A percentile compares a stretch with the other conserved stretches of the same genome.
Evolutionary conservation across 2,329 filamentous ascomycete species (phyloP).

Genomic region (Amphichorda felina): DNA sequence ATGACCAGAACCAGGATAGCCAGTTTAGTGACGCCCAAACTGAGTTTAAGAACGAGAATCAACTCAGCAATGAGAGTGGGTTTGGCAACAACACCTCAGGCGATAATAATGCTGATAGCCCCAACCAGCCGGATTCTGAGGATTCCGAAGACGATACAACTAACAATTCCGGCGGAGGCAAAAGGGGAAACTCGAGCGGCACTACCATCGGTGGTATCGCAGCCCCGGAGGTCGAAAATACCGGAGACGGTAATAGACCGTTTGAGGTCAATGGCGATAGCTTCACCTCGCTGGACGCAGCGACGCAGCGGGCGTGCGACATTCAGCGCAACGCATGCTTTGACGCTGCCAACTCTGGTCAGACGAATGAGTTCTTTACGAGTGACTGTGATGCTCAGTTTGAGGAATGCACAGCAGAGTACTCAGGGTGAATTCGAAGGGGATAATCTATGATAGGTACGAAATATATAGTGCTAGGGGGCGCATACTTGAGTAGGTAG

Average conservation of each 20-base stretch:
- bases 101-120: conserved; percentile 1
- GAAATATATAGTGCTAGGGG: too few relatives aligned
- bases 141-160: conserved; percentile 3
- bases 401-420: conserved; percentile 23
- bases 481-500: too few relatives aligned
- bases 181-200: conserved; percentile 14
- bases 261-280: conserved; percentile 44
- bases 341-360: conserved; percentile 40
- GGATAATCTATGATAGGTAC: too few relatives aligned
- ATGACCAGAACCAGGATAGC: too few relatives aligned
- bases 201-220: conserved; percentile 36
- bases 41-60: too few relatives aligned
- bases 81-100: conserved; percentile 3
- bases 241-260: conserved; percentile 34
- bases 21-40: too few relatives aligned
- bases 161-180: conserved; percentile 4
- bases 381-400: conserved; percentile 46
- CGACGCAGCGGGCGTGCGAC: conserved; percentile 48
- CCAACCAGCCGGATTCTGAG: conserved; percentile 5
- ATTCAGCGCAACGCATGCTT: conserved; percentile 52
- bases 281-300: conserved; percentile 43
- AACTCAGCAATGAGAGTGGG: conserved; percentile 2
- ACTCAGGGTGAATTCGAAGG: conserved; percentile 5
- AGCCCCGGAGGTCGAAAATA: conserved; percentile 36
- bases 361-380: conserved; percentile 24